Percentiles rank a stretch among this genome's conserved stretches.
These are phyloP conservation scores for Malbranchea zuffiana DNA, from an alignment of 2,329 filamentous ascomycete species.

Conservation along the genomic window DNA sequence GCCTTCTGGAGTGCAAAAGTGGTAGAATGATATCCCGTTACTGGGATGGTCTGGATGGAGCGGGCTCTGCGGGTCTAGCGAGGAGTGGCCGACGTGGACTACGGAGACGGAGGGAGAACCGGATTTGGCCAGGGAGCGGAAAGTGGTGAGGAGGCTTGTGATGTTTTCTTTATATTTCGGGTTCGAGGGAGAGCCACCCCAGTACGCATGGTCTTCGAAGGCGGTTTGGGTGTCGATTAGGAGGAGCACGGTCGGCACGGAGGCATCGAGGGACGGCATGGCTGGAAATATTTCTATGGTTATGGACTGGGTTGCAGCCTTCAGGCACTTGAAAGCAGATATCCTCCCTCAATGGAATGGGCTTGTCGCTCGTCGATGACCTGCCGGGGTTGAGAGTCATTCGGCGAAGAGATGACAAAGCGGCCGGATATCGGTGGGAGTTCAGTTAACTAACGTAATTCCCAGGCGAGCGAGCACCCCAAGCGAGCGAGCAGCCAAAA, in stretches of 20 bases:
- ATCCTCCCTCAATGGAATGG: no score
- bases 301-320: no score
- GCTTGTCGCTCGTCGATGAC: no score
- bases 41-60: slow-evolving; percentile 28
- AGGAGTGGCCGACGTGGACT: slow-evolving; percentile 40
- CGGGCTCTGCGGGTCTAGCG: slow-evolving; percentile 23
- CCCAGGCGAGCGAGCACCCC: no score
- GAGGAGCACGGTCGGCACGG: slow-evolving; percentile 33
- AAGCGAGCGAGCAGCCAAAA: no score
- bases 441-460: no score
- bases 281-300: no score
- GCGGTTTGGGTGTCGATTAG: slow-evolving; percentile 40
- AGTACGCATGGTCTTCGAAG: slow-evolving; percentile 32
- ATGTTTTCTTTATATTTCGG: slow-evolving; percentile 37
- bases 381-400: no score
- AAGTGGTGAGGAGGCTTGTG: slow-evolving; percentile 27
- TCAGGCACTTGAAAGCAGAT: no score
- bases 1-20: slow-evolving; percentile 23
- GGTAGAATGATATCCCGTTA: slow-evolving; percentile 21
- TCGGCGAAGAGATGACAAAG: no score
- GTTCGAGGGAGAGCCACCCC: slow-evolving; percentile 37
- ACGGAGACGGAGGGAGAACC: slow-evolving; percentile 22
- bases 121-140: slow-evolving; percentile 23
- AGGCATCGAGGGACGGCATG: slow-evolving; percentile 2
- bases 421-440: no score